These are phyloP conservation scores for Suillus brevipes DNA, from an alignment of 768 basidiomycete species.

Conservation along the genomic window DNA sequence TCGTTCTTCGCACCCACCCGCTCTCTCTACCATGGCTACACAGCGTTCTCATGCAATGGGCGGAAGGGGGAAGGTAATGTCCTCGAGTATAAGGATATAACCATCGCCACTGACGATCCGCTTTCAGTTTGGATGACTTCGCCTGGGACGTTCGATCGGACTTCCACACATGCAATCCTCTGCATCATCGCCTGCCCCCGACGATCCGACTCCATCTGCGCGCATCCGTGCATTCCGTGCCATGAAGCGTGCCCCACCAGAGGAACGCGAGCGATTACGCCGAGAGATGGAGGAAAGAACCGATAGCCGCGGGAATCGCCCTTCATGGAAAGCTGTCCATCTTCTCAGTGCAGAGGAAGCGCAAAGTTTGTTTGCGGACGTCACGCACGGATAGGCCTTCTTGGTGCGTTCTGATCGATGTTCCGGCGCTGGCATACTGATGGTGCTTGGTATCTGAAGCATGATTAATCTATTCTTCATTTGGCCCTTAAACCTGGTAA, in stretches of 20 bases:
- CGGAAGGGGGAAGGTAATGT: conserved; percentile 73
- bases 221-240: conserved; percentile 77
- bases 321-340: conserved; percentile 74
- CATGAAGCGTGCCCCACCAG: conserved; percentile 62
- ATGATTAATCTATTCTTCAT: conserved; percentile 83
- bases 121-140: conserved; percentile 70
- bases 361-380: conserved; percentile 75
- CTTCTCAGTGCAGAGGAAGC: conserved; percentile 85
- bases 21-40: conserved; percentile 19
- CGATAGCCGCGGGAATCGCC: conserved; percentile 22
- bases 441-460: conserved; percentile 43
- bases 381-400: conserved; percentile 85
- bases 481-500: conserved; percentile 94
- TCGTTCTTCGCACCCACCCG: too few relatives aligned
- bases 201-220: conserved; percentile 59
- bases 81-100: neutral
- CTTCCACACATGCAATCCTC: conserved; percentile 43
- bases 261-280: conserved; percentile 62
- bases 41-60: conserved; percentile 92
- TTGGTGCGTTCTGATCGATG: conserved; percentile 51
- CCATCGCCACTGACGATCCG: neutral
- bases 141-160: conserved; percentile 59
- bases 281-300: conserved; percentile 44
- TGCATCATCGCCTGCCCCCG: conserved; percentile 30
- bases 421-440: neutral